These are phyloP conservation scores for Akanthomyces muscarius DNA, from an alignment of 2,329 filamentous ascomycete genomes.

Conservation along the genomic window DNA sequence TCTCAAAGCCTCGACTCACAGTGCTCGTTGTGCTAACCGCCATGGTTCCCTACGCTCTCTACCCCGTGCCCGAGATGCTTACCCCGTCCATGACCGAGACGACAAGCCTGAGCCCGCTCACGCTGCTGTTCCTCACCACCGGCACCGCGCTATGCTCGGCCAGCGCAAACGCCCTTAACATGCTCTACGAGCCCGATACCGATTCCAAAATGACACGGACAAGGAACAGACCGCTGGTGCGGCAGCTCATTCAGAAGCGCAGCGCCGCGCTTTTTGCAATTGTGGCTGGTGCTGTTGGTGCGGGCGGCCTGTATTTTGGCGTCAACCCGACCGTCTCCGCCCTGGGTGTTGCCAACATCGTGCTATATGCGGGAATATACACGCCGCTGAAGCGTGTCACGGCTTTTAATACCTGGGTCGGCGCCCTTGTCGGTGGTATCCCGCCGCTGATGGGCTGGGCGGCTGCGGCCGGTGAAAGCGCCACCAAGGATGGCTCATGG, in stretches of 20 bases:
- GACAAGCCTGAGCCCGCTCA: slow-evolving; percentile 84
- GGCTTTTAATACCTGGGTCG: slow-evolving; percentile 90
- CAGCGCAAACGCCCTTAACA: slow-evolving; percentile 91
- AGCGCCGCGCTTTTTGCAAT: slow-evolving; percentile 76
- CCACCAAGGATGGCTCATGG: slow-evolving; percentile 71
- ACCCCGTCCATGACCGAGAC: slow-evolving; percentile 60
- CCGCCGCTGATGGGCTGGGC: slow-evolving; percentile 98
- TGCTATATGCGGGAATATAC: slow-evolving; percentile 86
- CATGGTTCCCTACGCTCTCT: slow-evolving; percentile 87
- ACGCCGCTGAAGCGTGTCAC: slow-evolving; percentile 87
- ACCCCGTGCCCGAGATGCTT: slow-evolving; percentile 85
- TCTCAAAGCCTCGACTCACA: slow-evolving; percentile 92
- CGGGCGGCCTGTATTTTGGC: slow-evolving; percentile 74
- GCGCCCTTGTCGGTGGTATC: slow-evolving; percentile 87
- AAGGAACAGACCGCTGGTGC: slow-evolving; percentile 81
- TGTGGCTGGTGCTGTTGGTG: slow-evolving; percentile 64
- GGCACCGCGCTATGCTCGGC: slow-evolving; percentile 88
- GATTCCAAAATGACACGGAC: slow-evolving; percentile 95
- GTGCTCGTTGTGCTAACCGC: slow-evolving; percentile 88
- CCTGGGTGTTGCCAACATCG: slow-evolving; percentile 79
- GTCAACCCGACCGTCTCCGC: slow-evolving; percentile 92
- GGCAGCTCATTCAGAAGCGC: slow-evolving; percentile 68
- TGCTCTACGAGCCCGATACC: slow-evolving; percentile 88
- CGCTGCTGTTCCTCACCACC: slow-evolving; percentile 83
- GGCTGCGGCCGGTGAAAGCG: slow-evolving; percentile 84